phyloP scores from a whole-genome alignment of 768 basidiomycete species.

The Glaciozyma antarctica region DNA sequence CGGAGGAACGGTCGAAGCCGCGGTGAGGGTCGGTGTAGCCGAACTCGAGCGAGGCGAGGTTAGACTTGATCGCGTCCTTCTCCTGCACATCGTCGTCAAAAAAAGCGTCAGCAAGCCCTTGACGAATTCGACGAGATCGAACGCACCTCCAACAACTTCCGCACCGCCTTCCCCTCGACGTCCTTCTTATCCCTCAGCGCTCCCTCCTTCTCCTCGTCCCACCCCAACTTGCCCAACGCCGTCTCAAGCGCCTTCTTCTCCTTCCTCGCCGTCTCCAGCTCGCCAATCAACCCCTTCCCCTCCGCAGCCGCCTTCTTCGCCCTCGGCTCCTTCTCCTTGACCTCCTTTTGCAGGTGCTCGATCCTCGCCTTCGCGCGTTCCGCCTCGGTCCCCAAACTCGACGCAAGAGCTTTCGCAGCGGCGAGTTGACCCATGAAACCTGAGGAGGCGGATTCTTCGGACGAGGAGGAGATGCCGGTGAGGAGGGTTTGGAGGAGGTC shows the following conservation, averaged over 20 bases:
- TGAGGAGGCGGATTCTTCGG: conserved; percentile 56
- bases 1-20: conserved; percentile 70
- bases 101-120: background rate
- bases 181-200: conserved; percentile 47
- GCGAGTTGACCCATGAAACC: conserved; percentile 97
- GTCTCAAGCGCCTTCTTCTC: conserved; percentile 53
- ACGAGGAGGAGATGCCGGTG: conserved; percentile 73
- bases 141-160: conserved; percentile 54
- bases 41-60: conserved; percentile 54
- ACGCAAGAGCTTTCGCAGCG: conserved; percentile 62
- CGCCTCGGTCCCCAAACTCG: conserved; percentile 71
- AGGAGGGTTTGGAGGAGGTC: conserved; percentile 90
- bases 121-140: too few relatives aligned
- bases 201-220: conserved; percentile 66
- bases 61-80: conserved; percentile 46
- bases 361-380: conserved; percentile 71
- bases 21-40: conserved; percentile 67
- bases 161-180: conserved; percentile 47
- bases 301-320: conserved; percentile 81
- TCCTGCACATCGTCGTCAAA: too few relatives aligned
- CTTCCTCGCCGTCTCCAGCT: conserved; percentile 47
- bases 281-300: conserved; percentile 63
- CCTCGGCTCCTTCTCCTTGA: conserved; percentile 61
- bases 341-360: conserved; percentile 64
- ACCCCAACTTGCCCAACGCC: conserved; percentile 55